Base-by-base conservation (phyloP, 1,284 basidiomycete species). In the Cryptococcus depauperatus region DNA sequence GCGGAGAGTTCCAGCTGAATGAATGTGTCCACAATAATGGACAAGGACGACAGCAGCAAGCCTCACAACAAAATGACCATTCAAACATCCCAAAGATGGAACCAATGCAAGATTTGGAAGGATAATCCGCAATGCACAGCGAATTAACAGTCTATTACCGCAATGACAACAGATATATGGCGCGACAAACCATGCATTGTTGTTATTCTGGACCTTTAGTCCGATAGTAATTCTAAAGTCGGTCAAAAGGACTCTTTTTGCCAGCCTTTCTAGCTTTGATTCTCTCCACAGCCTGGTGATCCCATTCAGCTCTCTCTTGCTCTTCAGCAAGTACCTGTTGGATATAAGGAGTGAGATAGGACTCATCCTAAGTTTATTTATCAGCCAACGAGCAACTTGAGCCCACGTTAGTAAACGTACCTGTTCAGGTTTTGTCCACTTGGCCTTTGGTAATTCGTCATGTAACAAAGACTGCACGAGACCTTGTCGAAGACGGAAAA, bases 311-410 rank as follows among this genome's bases (percentile, higher is more conserved):
- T 59, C 91, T 79, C 77, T 98, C 95, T 29, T 74, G 66, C 50
- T 86, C 77, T 74, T 96, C 91, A 56, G 76, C 76, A 59, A 75
- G 75, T 50, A 95, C 83, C 44, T 85, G 79, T 57, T 77, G 61
- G 42, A 98, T 80, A 66, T 85, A 79, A 22, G 88, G 85, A 52
- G 77, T 79, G 58, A 98, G 80, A 78, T 97, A 98, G 53, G 89
- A 85, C 52, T 79, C 72, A 70, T 98, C 93, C 93, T 97, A 68
- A 22, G 18, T n/a, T 44, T 11, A n/a, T 11, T 30, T 11, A 30
- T 11, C n/a, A n/a, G 29, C n/a, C n/a, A n/a, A n/a, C 11, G 29
- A 38, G 27, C 23, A 25, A 47, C 40, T 21, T 28, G n/a, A 35
- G 5, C 25, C n/a, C 14, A 14, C 23, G 8, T 30, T 22, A 22